These are phyloP conservation scores for Coemansia sp. DNA, from an alignment of 192 early-diverging fungal genomes.

Conservation along the genomic window DNA sequence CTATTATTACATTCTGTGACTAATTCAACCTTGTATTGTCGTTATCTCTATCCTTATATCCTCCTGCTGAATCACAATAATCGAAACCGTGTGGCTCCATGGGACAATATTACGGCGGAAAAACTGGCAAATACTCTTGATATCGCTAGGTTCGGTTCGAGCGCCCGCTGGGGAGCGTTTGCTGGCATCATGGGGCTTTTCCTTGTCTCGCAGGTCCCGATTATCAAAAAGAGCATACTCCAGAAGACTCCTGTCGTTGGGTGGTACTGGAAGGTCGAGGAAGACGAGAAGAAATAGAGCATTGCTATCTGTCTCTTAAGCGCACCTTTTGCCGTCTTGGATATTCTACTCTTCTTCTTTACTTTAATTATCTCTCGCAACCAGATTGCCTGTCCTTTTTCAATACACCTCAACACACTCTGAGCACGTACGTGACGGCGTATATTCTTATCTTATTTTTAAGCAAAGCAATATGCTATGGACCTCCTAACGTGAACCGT, in stretches of 20 bases:
- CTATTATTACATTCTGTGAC: neutral
- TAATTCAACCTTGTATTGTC: neutral
- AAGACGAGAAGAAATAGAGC: slow-evolving; percentile 24
- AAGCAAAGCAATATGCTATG: too few relatives aligned
- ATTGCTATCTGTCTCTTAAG: neutral
- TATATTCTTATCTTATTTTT: too few relatives aligned
- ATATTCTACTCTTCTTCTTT: neutral
- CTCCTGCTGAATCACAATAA: neutral
- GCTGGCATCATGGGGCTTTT: slow-evolving; percentile 40
- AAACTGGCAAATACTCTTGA: neutral
- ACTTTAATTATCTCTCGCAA: neutral
- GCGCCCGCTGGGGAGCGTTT: slow-evolving; percentile 47
- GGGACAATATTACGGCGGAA: neutral
- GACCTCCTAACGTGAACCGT: too few relatives aligned
- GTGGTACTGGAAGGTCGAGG: slow-evolving; percentile 58
- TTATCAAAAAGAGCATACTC: slow-evolving; percentile 38
- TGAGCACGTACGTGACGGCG: too few relatives aligned
- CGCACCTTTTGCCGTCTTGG: too few relatives aligned
- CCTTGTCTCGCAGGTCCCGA: slow-evolving; percentile 48
- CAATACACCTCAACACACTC: too few relatives aligned
- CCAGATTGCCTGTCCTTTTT: too few relatives aligned
- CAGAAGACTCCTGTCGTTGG: slow-evolving; percentile 48
- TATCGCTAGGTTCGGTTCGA: slow-evolving; percentile 36
- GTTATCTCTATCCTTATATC: neutral
- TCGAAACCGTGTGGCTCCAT: neutral